Evolutionary conservation across 192 early-diverging fungal species (phyloP).

Genomic region (Backusella liffmaniae): DNA sequence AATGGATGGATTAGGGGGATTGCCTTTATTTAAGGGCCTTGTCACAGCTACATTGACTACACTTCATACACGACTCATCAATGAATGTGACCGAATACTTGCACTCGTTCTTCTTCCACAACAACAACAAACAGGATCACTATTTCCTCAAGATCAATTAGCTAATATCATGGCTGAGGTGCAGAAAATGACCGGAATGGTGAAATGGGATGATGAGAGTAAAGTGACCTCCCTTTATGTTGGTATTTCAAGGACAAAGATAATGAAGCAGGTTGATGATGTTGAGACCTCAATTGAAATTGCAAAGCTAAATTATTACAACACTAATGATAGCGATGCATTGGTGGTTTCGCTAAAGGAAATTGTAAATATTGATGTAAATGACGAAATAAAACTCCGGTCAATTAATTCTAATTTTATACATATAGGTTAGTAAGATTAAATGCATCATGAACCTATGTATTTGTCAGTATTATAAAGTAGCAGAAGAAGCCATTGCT

Average conservation of each 20-base stretch:
- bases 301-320: background rate
- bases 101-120: constrained; percentile 9
- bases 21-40: constrained; percentile 18
- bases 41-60: constrained; percentile 35
- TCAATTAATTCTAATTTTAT: background rate
- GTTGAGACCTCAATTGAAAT: background rate
- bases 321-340: background rate
- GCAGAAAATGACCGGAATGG: constrained; percentile 36
- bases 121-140: background rate
- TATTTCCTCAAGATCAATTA: constrained; percentile 25
- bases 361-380: constrained; percentile 11
- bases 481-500: constrained; percentile 36
- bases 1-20: background rate
- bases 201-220: constrained; percentile 21
- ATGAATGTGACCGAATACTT: constrained; percentile 26
- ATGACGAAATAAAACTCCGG: background rate
- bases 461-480: constrained; percentile 33
- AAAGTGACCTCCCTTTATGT: background rate
- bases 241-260: background rate
- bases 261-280: background rate
- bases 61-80: constrained; percentile 28
- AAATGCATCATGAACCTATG: constrained; percentile 31
- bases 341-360: constrained; percentile 9
- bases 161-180: constrained; percentile 19
- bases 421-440: constrained; percentile 5